Conservation (phyloP, 331 rosid genomes). For the Cydonia oblonga region DNA sequence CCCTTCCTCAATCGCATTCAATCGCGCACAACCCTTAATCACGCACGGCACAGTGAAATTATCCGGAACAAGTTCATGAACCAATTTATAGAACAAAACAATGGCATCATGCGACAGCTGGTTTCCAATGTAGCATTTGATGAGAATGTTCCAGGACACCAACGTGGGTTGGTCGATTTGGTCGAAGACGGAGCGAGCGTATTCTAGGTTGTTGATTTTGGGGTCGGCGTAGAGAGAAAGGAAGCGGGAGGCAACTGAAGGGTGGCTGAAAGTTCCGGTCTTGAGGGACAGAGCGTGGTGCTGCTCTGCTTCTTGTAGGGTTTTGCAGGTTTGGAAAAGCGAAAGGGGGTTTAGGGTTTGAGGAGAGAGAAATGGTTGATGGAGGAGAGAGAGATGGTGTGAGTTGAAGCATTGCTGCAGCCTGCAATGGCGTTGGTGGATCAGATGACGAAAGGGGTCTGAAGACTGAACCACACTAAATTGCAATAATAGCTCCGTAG, state of each 20-base stretch:
- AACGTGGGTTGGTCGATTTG: conserved; percentile 21
- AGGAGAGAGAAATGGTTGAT: background rate
- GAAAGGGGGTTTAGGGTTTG: conserved; percentile 6
- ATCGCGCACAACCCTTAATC: conserved; percentile 46
- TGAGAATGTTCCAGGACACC: conserved; percentile 35
- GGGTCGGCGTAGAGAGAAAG: conserved; percentile 38
- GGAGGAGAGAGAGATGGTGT: conserved; percentile 9
- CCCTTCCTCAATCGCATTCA: conserved; percentile 38
- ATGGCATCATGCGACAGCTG: conserved; percentile 45
- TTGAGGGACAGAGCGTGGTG: conserved; percentile 40
- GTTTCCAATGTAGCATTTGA: conserved; percentile 35
- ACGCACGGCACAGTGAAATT: conserved; percentile 37
- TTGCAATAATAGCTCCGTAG: background rate
- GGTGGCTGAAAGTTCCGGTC: conserved; percentile 28
- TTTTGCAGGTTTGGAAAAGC: conserved; percentile 15
- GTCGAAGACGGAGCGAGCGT: conserved; percentile 34
- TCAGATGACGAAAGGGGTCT: background rate
- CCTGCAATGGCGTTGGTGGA: background rate
- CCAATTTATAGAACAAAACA: conserved; percentile 24
- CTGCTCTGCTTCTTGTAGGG: conserved; percentile 20
- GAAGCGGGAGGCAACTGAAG: conserved; percentile 29
- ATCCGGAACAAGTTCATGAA: conserved; percentile 27
- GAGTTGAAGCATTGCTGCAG: conserved; percentile 12
- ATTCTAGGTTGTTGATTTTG: conserved; percentile 31
- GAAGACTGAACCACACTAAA: background rate